Base-by-base conservation (phyloP, 2,329 filamentous ascomycete species). In the Coleophoma cylindrospora region DNA sequence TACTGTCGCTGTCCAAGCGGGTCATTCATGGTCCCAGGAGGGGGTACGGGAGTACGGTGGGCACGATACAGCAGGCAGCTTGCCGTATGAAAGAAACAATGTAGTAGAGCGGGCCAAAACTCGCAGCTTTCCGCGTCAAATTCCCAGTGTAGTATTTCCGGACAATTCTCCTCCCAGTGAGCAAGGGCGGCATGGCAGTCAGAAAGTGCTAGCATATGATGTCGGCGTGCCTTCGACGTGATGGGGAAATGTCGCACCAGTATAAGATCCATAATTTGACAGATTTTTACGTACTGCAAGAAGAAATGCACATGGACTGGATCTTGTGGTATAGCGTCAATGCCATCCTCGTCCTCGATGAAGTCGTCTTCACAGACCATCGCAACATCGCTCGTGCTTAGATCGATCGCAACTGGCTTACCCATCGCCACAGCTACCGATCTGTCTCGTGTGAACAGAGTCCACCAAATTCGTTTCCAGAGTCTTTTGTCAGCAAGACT, bases 381-480 rank as follows among this genome's bases (percentile, higher is more conserved):
- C 66, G 95, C 38, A 15, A 48, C 47, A 36, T 48, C 47, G 13
- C 38, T 43, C n/a, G 21, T 15, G 9, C 19, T 22, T 1, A 94
- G 87, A 63, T 95, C 96, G 70, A 97, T 96, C 54, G 89, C 87
- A 37, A 94, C 87, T 1, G 92, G 92, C 4, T 92, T 83, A 14
- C 92, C 92, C 5, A 96, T 77, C 1, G 92, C 92, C n/a, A 96
- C 92, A 1, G 92, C 91, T 5, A 96, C 91, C 1, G 91, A 96
- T 57, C 92, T 84, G 68, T 97, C 92, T 50, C 92, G 80, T 1
- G 91, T 96, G 68, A 96, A 96, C 0, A 97, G 75, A 0, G 91
- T 92, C 92, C 92, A 97, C 92, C 92, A 97, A 37, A 96, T 95
- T 40, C 92, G 83, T 70, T 96, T 96, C 92, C 92, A 96, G 12